Conservation (phyloP, 306 rosid species). For the Nissolia schottii region DNA sequence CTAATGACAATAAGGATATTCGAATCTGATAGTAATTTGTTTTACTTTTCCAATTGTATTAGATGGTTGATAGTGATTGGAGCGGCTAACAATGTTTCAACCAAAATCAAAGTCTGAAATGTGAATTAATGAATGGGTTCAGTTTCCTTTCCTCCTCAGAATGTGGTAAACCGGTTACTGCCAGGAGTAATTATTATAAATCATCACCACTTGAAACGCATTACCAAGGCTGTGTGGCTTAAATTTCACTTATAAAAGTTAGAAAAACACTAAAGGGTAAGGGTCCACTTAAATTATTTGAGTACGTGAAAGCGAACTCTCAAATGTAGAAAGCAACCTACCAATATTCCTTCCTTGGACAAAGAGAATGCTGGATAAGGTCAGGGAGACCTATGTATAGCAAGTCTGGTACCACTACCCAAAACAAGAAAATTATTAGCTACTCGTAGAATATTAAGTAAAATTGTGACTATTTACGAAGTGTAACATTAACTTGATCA, state of each 20-base stretch:
- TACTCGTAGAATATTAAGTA: too few relatives aligned
- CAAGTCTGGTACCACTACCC: background rate
- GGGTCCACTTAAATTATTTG: background rate
- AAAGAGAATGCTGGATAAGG: slow-evolving; percentile 1
- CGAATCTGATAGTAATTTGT: background rate
- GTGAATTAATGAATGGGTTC: background rate
- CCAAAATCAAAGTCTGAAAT: background rate
- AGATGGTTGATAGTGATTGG: slow-evolving; percentile 11
- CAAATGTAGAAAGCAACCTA: background rate
- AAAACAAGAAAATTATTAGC: too few relatives aligned
- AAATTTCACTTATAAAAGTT: slow-evolving; percentile 16
- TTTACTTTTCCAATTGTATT: background rate
- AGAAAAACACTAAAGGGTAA: slow-evolving; percentile 9
- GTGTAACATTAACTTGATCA: too few relatives aligned
- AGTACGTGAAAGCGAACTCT: slow-evolving; percentile 11
- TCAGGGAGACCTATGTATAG: background rate
- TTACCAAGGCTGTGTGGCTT: slow-evolving; percentile 14
- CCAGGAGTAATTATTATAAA: background rate
- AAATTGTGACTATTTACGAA: too few relatives aligned
- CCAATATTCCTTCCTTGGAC: slow-evolving; percentile 9
- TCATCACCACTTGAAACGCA: slow-evolving; percentile 22
- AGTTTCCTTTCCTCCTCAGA: slow-evolving; percentile 12
- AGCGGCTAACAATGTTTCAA: background rate
- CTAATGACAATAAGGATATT: background rate
- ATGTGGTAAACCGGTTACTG: background rate